Percentiles rank a stretch among this genome's conserved stretches.
Conservation (phyloP, 1,284 basidiomycete genomes). For the Leccinum ponderosum region DNA sequence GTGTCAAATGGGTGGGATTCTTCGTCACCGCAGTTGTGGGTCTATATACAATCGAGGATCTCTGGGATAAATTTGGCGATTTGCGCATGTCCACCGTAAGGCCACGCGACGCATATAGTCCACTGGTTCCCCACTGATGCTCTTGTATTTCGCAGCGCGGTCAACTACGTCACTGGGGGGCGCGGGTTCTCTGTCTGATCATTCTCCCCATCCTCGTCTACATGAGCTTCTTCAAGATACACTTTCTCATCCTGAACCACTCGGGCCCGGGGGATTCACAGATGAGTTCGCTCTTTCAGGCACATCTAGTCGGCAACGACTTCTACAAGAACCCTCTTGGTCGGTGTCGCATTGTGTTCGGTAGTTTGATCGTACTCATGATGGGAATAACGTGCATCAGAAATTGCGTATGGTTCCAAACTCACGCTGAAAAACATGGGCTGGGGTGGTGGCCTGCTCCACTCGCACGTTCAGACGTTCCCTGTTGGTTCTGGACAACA, state of each 20-base stretch:
- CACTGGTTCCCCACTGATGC: slow-evolving; percentile 7
- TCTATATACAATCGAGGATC: slow-evolving; percentile 94
- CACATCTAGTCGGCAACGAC: slow-evolving; percentile 94
- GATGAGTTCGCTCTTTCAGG: slow-evolving; percentile 98
- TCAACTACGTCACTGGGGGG: slow-evolving; percentile 91
- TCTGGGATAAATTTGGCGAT: slow-evolving; percentile 99
- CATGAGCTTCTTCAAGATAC: slow-evolving; percentile 93
- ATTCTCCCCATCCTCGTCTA: slow-evolving; percentile 90
- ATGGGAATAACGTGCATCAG: slow-evolving; percentile 39
- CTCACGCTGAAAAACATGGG: slow-evolving; percentile 97
- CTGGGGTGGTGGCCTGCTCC: slow-evolving; percentile 94
- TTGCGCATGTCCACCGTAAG: slow-evolving; percentile 86
- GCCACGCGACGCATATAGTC: slow-evolving; percentile 11
- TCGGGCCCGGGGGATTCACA: slow-evolving; percentile 97
- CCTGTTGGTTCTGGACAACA: slow-evolving; percentile 94
- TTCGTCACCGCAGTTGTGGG: slow-evolving; percentile 96
- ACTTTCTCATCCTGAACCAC: slow-evolving; percentile 93
- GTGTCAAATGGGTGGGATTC: slow-evolving; percentile 96
- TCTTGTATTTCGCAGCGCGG: slow-evolving; percentile 50
- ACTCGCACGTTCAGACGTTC: slow-evolving; percentile 95
- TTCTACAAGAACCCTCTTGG: slow-evolving; percentile 87
- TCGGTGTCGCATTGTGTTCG: slow-evolving; percentile 33
- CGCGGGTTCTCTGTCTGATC: slow-evolving; percentile 86
- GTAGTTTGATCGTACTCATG: background rate
- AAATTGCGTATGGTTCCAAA: slow-evolving; percentile 89